A percentile compares a stretch with the other conserved stretches of the same genome.
Evolutionary conservation across 257 asterid species (phyloP).

Genomic region (Echium plantagineum): DNA sequence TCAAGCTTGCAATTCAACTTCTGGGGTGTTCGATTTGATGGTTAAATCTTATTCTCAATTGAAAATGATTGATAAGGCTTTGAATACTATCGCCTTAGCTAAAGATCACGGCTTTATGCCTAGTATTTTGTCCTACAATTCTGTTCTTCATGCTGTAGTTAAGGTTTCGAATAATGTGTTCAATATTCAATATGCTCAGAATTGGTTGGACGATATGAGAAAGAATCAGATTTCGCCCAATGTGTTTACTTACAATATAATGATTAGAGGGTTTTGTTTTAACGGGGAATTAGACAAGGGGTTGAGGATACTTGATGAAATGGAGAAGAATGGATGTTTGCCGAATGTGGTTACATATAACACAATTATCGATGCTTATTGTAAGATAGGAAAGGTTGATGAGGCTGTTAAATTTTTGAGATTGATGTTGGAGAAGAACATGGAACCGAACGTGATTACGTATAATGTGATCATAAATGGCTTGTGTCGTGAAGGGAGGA

Average conservation of each 20-base stretch:
- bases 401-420: constrained; percentile 31
- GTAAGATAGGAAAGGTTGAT: constrained; percentile 43
- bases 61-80: constrained; percentile 59
- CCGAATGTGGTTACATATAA: constrained; percentile 71
- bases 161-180: constrained; percentile 13
- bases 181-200: constrained; percentile 26
- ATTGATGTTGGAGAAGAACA: constrained; percentile 41
- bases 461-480: constrained; percentile 67
- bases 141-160: constrained; percentile 52
- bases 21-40: constrained; percentile 69
- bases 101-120: constrained; percentile 71
- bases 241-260: constrained; percentile 63
- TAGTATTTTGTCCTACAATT: constrained; percentile 62
- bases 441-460: constrained; percentile 64
- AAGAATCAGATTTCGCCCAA: constrained; percentile 50
- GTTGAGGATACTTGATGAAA: constrained; percentile 34
- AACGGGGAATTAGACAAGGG: constrained; percentile 38
- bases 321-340: constrained; percentile 56
- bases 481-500: constrained; percentile 61
- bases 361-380: constrained; percentile 55
- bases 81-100: constrained; percentile 32
- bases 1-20: constrained; percentile 59
- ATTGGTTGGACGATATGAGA: constrained; percentile 43
- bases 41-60: constrained; percentile 51
- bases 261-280: constrained; percentile 66